These are phyloP conservation scores for Orychophragmus violaceus DNA, from an alignment of 345 rosid genomes.

Conservation along the genomic window DNA sequence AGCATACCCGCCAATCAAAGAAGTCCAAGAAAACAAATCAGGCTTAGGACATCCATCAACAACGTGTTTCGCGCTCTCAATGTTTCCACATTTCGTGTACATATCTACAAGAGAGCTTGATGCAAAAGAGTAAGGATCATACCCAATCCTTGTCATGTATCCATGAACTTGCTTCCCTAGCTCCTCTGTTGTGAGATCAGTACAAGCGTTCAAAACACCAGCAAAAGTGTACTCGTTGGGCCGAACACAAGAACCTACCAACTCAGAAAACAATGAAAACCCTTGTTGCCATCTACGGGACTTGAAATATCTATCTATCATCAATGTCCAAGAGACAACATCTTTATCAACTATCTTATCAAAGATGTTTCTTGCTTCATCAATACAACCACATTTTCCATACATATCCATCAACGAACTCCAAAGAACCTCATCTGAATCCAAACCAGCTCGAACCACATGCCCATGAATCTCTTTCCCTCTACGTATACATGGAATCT, in stretches of 20 bases:
- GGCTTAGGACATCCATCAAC: conserved; percentile 46
- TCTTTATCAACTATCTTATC: conserved; percentile 61
- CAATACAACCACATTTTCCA: conserved; percentile 78
- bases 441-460: conserved; percentile 55
- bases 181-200: conserved; percentile 55
- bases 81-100: conserved; percentile 83
- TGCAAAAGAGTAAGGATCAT: conserved; percentile 62
- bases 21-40: conserved; percentile 78
- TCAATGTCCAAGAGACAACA: conserved; percentile 79
- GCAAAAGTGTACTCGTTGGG: conserved; percentile 83
- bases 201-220: conserved; percentile 70
- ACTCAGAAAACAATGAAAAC: conserved; percentile 48
- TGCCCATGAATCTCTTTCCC: conserved; percentile 87
- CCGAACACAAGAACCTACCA: conserved; percentile 43
- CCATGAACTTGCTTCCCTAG: conserved; percentile 83
- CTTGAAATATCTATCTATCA: conserved; percentile 73
- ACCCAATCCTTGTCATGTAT: conserved; percentile 58
- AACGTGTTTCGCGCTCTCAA: conserved; percentile 55
- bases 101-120: conserved; percentile 74
- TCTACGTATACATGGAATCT: conserved; percentile 38
- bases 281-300: conserved; percentile 61
- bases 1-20: conserved; percentile 71
- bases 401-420: conserved; percentile 82
- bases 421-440: conserved; percentile 86
- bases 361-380: conserved; percentile 65